Conservation (phyloP, 352 stramenopile genomes). For the Elongisporangium anandrum region DNA sequence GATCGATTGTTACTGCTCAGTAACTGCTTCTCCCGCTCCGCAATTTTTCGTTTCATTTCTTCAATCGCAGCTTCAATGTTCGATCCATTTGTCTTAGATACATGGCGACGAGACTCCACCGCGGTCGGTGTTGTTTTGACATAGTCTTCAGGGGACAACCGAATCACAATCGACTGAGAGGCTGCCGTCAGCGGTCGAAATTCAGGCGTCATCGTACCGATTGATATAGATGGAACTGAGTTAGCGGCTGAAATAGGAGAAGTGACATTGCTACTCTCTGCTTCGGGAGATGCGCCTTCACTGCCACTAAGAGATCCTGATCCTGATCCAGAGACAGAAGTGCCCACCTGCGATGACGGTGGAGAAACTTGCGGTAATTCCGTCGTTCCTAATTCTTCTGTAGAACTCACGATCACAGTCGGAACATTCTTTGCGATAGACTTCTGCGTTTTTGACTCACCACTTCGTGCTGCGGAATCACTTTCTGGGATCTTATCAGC, state of each 20-base stretch:
- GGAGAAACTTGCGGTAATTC: neutral
- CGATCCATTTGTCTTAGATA: slow-evolving; percentile 4
- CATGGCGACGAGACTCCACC: neutral
- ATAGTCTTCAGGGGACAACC: slow-evolving; percentile 49
- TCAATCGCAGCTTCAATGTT: slow-evolving; percentile 34
- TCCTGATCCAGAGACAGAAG: neutral
- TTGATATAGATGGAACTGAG: neutral
- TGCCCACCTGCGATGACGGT: neutral
- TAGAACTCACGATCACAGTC: neutral
- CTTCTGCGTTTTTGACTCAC: neutral
- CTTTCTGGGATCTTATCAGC: neutral
- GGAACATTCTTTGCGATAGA: neutral
- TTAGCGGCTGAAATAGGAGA: neutral
- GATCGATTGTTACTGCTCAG: slow-evolving; percentile 8
- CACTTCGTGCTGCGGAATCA: neutral
- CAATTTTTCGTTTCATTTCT: slow-evolving; percentile 52
- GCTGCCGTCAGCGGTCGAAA: slow-evolving; percentile 60
- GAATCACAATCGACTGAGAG: slow-evolving; percentile 68
- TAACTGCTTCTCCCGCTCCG: slow-evolving; percentile 35
- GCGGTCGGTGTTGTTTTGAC: slow-evolving; percentile 12
- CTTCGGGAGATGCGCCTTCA: neutral
- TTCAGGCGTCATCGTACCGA: slow-evolving; percentile 15
- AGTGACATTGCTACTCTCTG: neutral
- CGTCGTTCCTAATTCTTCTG: neutral
- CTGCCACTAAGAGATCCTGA: neutral